Percentiles rank a stretch among this genome's conserved stretches.
Conservation (phyloP, 1,284 basidiomycete species). For the Sanghuangporus baumii region DNA sequence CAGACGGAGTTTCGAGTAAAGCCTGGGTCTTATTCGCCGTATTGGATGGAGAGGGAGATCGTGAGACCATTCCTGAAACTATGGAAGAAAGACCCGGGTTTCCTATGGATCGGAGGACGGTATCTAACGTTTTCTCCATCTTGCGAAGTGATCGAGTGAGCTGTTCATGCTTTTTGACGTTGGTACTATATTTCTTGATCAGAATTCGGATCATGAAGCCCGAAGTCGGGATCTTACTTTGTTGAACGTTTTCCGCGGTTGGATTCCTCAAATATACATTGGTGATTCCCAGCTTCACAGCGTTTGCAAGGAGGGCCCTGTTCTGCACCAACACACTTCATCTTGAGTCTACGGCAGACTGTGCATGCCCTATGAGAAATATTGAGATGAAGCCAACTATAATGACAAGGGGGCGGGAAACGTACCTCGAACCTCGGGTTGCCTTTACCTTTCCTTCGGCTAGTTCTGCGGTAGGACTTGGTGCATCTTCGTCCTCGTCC, state of each 20-base stretch:
- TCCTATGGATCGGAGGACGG: conserved; percentile 77
- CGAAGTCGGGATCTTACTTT: conserved; percentile 49
- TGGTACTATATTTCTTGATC: conserved; percentile 27
- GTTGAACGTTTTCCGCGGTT: conserved; percentile 90
- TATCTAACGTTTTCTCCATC: conserved; percentile 91
- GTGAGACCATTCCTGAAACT: conserved; percentile 71
- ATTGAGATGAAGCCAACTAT: not conserved
- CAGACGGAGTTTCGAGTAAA: conserved; percentile 53
- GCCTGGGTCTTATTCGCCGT: conserved; percentile 54
- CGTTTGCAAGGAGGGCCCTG: conserved; percentile 90
- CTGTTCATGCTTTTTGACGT: conserved; percentile 77
- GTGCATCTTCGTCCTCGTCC: conserved; percentile 40
- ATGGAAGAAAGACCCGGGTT: conserved; percentile 58
- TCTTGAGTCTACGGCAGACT: conserved; percentile 93
- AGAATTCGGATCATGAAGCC: conserved; percentile 5
- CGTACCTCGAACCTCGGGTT: conserved; percentile 80
- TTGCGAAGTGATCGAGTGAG: conserved; percentile 84
- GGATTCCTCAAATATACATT: conserved; percentile 93
- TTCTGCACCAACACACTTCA: conserved; percentile 96
- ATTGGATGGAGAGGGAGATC: conserved; percentile 67
- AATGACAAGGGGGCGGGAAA: conserved; percentile 17
- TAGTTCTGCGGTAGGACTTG: conserved; percentile 52
- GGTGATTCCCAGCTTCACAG: conserved; percentile 74
- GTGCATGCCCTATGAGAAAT: conserved; percentile 70
- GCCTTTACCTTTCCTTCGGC: conserved; percentile 76